Evolutionary conservation across 1,139 yeast species (phyloP).

Genomic region (Lodderomyces theae): DNA sequence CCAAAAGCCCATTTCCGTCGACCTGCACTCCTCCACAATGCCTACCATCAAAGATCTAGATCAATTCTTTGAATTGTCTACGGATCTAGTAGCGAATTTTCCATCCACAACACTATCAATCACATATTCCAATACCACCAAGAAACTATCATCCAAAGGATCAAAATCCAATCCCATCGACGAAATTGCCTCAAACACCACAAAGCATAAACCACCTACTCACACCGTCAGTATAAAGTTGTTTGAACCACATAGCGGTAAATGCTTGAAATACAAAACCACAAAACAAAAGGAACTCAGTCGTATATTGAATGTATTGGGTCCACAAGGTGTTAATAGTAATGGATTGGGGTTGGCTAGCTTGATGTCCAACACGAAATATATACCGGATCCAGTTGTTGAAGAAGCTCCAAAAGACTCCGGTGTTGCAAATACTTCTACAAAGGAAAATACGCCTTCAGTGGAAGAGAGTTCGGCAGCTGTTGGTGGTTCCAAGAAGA

Average conservation of each 20-base stretch:
- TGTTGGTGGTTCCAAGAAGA: conserved; percentile 16
- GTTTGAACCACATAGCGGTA: conserved; percentile 68
- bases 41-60: conserved; percentile 24
- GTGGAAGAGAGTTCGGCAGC: conserved; percentile 3
- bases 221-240: conserved; percentile 61
- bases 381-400: conserved; percentile 22
- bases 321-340: conserved; percentile 69
- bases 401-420: conserved; percentile 12
- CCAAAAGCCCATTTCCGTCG: too few species aligned
- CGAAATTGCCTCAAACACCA: background rate
- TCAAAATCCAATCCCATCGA: conserved; percentile 15
- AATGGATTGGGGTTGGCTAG: conserved; percentile 38
- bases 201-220: conserved; percentile 6
- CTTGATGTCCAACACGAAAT: conserved; percentile 41
- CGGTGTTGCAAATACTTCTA: conserved; percentile 1
- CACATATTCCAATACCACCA: conserved; percentile 33
- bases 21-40: too few species aligned
- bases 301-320: conserved; percentile 74
- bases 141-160: conserved; percentile 15
- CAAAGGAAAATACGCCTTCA: conserved; percentile 9
- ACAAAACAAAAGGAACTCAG: conserved; percentile 74
- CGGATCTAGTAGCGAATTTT: conserved; percentile 34
- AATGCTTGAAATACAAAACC: conserved; percentile 61
- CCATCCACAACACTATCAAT: conserved; percentile 40
- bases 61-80: conserved; percentile 33